Percentiles rank a stretch among this genome's conserved stretches.
Evolutionary conservation across 805 yeast species (phyloP).

Genomic region (Saturnispora diversa): DNA sequence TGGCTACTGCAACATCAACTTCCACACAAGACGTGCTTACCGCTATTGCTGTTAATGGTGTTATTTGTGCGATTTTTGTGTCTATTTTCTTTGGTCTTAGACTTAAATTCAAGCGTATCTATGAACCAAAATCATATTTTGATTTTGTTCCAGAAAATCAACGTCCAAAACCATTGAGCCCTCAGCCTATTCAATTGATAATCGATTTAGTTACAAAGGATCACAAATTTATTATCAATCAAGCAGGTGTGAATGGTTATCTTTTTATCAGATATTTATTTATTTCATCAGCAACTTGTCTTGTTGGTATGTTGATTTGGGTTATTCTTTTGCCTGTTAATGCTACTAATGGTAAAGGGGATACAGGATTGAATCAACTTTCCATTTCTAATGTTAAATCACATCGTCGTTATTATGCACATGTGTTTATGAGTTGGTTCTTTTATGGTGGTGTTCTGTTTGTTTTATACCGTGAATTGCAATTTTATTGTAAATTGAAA

Average conservation of each 20-base stretch:
- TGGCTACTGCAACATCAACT: constrained; percentile 23
- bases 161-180: constrained; percentile 66
- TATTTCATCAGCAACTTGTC: constrained; percentile 44
- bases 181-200: constrained; percentile 66
- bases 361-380: constrained; percentile 63
- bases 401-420: constrained; percentile 69
- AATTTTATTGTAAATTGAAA: constrained; percentile 67
- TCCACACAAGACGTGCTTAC: constrained; percentile 74
- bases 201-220: constrained; percentile 53
- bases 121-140: constrained; percentile 71
- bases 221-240: constrained; percentile 68
- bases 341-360: constrained; percentile 56
- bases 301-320: constrained; percentile 50
- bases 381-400: constrained; percentile 68
- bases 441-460: constrained; percentile 65
- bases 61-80: constrained; percentile 55
- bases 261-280: constrained; percentile 75
- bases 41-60: constrained; percentile 59
- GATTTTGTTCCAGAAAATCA: constrained; percentile 50
- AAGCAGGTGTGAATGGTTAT: constrained; percentile 92
- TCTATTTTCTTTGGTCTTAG: constrained; percentile 58
- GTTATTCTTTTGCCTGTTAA: constrained; percentile 78
- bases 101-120: constrained; percentile 60
- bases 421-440: constrained; percentile 72
- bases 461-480: constrained; percentile 74